Base-by-base conservation (phyloP, 2,329 filamentous ascomycete species). In the Ophiocordyceps sinensis region DNA sequence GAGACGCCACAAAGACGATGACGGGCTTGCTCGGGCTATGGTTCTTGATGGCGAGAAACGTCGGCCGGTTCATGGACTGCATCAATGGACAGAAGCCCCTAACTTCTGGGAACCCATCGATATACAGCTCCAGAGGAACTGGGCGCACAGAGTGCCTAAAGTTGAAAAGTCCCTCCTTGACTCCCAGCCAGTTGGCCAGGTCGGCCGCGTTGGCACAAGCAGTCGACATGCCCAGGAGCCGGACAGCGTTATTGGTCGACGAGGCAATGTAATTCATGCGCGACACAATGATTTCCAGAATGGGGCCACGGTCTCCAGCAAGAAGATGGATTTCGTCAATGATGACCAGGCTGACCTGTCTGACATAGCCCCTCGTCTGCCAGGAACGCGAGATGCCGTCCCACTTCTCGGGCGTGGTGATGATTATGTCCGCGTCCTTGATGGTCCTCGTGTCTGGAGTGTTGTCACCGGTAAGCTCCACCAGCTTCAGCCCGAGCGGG, bases 371-470 rank as follows among this genome's bases (percentile, higher is more conserved):
- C 76, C 91, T 82, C 5, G 89, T 96, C 60, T 96, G 88, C 91
- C 93, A 98, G 55, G 85, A 94, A 74, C 91, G 84, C 52, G 86
- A 94, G 51, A 98, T 96, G 75, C 93, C 93, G 57, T 98, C 93
- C 91, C 91, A 98, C 59, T 98, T 98, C 64, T 98, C 91, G n/a
- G 91, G 93, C 0, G 93, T 98, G 0, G 91, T 98, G 53, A 98
- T 87, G 52, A 98, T 98, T 46, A 98, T 86, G 57, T 98, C 91
- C 4, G 91, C 91, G 56, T 96, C 83, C 51, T 88, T 78, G 52
- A 98, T 98, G 0, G 89, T 95, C 39, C 86, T 75, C 1, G 91
- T 98, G 56, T 98, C 91, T 1, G 93, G 93, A 0, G 93, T 98
- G 54, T 96, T 98, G 65, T 98, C 91, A 68, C 70, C 88, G 12